Base-by-base conservation (phyloP, 164 flowering plant genomes). In the Vitis riparia region DNA sequence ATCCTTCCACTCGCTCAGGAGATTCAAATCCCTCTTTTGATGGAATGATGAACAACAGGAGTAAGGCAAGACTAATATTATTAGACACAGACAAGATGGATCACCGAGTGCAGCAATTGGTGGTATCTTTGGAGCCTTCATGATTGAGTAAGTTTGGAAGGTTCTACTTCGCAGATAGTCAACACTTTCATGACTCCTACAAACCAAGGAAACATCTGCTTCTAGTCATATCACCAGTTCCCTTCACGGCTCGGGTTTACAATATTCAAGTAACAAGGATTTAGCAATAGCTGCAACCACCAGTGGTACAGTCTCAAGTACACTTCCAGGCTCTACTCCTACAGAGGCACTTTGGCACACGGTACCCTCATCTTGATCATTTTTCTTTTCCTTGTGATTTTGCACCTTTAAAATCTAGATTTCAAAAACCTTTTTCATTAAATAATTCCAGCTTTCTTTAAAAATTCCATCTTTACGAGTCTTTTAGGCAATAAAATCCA, bases 121-220 rank as follows among this genome's bases (percentile, higher is more conserved):
- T 73, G 11, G 32, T 67, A 62, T 65, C 61, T 64, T 73, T 68
- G 7, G 64, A 72, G 51, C 12, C 74, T 61, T 63, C 71, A 49
- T 67, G 63, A 23, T 65, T 77, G 49, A 55, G 62, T 51, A 49
- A 55, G 62, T 51, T 37, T 8, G 77, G 76, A 16, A 1, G 27
- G 27, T 59, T 37, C 27, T 32, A 68, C 62, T 55, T 65, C 19
- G 11, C 67, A 58, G 74, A 79, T 32, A 73, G 49, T 69, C 51
- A 63, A 51, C 68, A 65, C 37, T 56, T 55, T 62, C 70, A 16
- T 60, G 64, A 53, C 65, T 62, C 37, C 55, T 13, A 29, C 58
- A 66, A 32, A 65, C 51, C 51, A 60, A 37, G 27, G 67, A 64
- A 16, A 8, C 51, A 11, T 66, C 74, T 16, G 37, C 17, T 64